These are phyloP conservation scores for Tetracladium setigerum DNA, from an alignment of 495 filamentous ascomycete genomes.

Conservation along the genomic window DNA sequence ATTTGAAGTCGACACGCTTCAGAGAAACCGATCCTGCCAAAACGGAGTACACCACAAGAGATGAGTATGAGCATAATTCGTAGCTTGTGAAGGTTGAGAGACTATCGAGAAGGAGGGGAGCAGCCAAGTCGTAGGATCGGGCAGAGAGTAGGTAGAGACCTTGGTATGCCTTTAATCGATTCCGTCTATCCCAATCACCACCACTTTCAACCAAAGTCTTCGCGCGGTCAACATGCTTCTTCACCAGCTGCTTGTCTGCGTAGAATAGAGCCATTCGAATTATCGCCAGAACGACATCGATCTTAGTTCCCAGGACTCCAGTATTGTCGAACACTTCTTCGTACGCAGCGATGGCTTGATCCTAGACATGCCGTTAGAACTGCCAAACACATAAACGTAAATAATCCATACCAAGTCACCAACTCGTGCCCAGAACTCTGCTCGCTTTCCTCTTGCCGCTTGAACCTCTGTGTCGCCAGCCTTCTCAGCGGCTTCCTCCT, in stretches of 20 bases:
- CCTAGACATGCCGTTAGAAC: constrained; percentile 40
- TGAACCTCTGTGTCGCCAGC: constrained; percentile 93
- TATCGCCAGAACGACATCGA: constrained; percentile 91
- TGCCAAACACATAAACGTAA: constrained; percentile 3
- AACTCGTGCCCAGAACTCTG: constrained; percentile 89
- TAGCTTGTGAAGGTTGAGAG: constrained; percentile 98
- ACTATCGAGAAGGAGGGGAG: constrained; percentile 89
- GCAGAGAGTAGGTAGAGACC: constrained; percentile 87
- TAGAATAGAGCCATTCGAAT: constrained; percentile 95
- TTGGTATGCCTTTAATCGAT: constrained; percentile 97
- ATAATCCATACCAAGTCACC: constrained; percentile 76
- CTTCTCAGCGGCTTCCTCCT: constrained; percentile 89
- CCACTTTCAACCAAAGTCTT: constrained; percentile 85
- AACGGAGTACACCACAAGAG: constrained; percentile 90
- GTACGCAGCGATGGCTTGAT: constrained; percentile 85
- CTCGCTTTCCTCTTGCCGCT: constrained; percentile 85
- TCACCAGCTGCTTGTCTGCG: constrained; percentile 80
- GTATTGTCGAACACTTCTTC: constrained; percentile 93
- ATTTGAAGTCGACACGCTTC: constrained; percentile 97
- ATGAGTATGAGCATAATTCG: constrained; percentile 92
- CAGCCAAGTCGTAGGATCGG: constrained; percentile 81
- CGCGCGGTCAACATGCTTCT: constrained; percentile 88
- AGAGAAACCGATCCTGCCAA: constrained; percentile 89
- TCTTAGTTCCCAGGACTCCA: constrained; percentile 88
- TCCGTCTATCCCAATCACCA: constrained; percentile 96